Evolutionary conservation across 1,284 basidiomycete genomes (phyloP), one percentile per base, ranked within the genome.

Genomic region (Abortiporus biennis): DNA sequence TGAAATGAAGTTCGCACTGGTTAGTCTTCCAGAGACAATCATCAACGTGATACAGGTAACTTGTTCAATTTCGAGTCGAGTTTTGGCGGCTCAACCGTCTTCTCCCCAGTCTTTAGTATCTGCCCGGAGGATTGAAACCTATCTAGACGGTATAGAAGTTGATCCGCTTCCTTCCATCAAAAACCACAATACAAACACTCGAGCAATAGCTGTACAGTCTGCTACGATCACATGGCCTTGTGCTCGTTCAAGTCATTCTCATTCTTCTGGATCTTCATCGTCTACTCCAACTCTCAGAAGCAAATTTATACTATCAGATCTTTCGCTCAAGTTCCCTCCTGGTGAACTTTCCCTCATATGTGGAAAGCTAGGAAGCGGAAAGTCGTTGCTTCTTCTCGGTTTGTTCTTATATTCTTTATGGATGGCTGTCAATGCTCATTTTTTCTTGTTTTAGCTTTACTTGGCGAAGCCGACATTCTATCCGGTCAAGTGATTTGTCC

Each of bases 151-250:
- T 5, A 73, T 74, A 1, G 91, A 93, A 62, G 78, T 93, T 12
- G 59, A 70, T 1, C 58, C 69, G 0, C 79, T 84, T 4, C 70
- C 71, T 12, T 75, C 79, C 5, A 61, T 85, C 8, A 63, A 71
- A n/a, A 62, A 71, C 21, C 74, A n/a, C n/a, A n/a, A n/a, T n/a
- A n/a, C n/a, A n/a, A n/a, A 79, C 47, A 68, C 71, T 2, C 68
- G 72, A 36, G 71, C 64, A 1, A 85, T 96, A 47, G 72, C 80
- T 1, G 75, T 95, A 50, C 82, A 81, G 53, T 85, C 83, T 5
- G 91, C 90, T 9, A 95, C 90, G 0, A 72, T 92, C 41, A 91
- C 91, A 0, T 96, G 92, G 92, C 88, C 93, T 0, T 78, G 82
- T 57, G 84, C 89, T 48, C 77, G 83, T 32, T 44, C 63, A 8